Evolutionary conservation across 495 filamentous ascomycete genomes (phyloP), one percentile per base, ranked within the genome.

Genomic region (Talaromyces nanjingensis): DNA sequence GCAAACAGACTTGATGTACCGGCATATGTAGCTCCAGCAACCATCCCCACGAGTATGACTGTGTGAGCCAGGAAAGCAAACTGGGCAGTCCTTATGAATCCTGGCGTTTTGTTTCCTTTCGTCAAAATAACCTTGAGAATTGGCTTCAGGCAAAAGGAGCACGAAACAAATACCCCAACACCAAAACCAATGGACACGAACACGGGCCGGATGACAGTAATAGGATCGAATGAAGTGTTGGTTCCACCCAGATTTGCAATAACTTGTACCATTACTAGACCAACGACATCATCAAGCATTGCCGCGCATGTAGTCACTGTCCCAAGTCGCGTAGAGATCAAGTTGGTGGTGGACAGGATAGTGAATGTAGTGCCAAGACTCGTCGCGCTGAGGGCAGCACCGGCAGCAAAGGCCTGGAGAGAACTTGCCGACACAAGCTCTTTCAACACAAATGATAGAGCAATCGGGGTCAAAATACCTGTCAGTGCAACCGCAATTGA

Each of bases 281-380:
- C 90, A 16, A 89, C 81, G 1, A 94, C 88, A 75, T 93, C 91
- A 72, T 94, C 91, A 67, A 96, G 80, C 82, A 94, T 89, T 20
- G 90, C 91, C 3, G 89, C 89, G 62, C 84, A 86, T 9, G 82
- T 81, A 0, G 91, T 81, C 0, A 94, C 86, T 0, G 83, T 82
- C 0, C 91, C 91, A 2, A 93, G 72, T 3, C 88, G 80, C 2
- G 87, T 90, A 3, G 77, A 71, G 22, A 78, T 76, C 12, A 89
- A 74, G 7, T 76, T 79, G 0, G 79, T 82, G 42, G 84, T 82
- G 12, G 76, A 76, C 0, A 96, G 78, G 31, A 94, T 84, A 3
- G 88, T 84, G 62, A 93, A 93, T 0, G 89, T 94, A 0, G 90
- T 93, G 5, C 91, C 90, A 0, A 94, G 74, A 65, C 85, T 88